Base-by-base conservation (phyloP, 2,329 filamentous ascomycete genomes). In the Calonectria naviculata region DNA sequence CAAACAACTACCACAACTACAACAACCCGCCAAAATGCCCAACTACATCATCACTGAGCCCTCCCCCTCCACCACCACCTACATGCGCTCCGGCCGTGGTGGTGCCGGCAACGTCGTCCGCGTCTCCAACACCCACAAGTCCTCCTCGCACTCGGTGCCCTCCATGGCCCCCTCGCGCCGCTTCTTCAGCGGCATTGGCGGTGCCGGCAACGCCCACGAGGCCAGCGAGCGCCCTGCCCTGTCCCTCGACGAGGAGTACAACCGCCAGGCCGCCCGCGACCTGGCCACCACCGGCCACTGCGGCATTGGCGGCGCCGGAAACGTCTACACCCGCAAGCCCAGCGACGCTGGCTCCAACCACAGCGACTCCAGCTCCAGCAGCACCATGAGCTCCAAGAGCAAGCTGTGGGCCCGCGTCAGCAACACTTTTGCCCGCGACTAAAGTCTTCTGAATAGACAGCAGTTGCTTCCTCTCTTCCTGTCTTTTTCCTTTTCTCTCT, bases 171-270 rank as follows among this genome's bases (percentile, higher is more conserved):
- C 78, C 36, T 83, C 85, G 49, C 81, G 85, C 70, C 87, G 88
- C 83, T 92, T 92, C 86, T 89, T 91, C 84, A 88, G 88, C 13
- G 92, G 92, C 76, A 90, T 92, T 69, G 92, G 92, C 75, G 91
- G 92, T 69, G 91, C 91, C 3, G 92, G 92, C 78, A 93, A 93
- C 84, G 79, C 74, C 76, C 89, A 90, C 83, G 84, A 83, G 38
- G 80, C 84, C 29, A 80, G 84, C n/a, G 84, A 81, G 71, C 79
- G 76, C 17, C 81, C 88, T 70, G 81, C 90, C 78, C 86, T 87
- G 78, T 84, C 88, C 63, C 85, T 88, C 67, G 87, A 89, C 67
- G 81, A 90, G 68, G 83, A 84, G 64, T 78, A 81, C 70, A 76
- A 83, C 69, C 85, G 87, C 71, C 85, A 87, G 73, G 74, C 86